Base-by-base conservation (phyloP, 495 filamentous ascomycete species). In the Lophiostoma macrostomum region DNA sequence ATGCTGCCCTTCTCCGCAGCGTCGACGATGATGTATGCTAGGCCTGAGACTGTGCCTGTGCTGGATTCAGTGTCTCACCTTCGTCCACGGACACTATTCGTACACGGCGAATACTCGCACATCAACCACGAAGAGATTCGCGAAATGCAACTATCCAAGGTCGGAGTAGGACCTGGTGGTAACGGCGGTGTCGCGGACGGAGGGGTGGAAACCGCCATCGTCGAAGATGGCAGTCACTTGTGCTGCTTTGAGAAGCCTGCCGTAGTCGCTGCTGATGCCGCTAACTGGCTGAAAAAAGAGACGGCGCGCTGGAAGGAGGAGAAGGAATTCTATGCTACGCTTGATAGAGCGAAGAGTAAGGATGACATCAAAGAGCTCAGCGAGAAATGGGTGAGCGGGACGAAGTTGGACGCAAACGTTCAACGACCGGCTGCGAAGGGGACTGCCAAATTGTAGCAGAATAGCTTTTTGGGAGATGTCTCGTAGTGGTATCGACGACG, bases 71-170 rank as follows among this genome's bases (percentile, higher is more conserved):
- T 97, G 4, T 80, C 82, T 0, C 64, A 75, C 51, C 70, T 97
- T 29, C 78, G 85, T 1, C 88, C 90, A 0, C 82, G 80, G 16
- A 82, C 85, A 16, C 71, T 95, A 16, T 96, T 87, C 69, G 72
- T 96, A 39, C 88, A 90, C 65, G 91, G 81, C 24, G 80, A 70
- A 6, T 71, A 75, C 31, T 86, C 81, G 11, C 66, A 79, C 3
- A 74, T 95, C 61, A 85, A 79, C 14, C 11, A n/a, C 27, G 35
- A 43, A 18, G 30, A 53, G 29, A 13, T 34, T 12, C 30, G 39
- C 14, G 8, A 40, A 19, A 5, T 38, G 14, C 47, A 37, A 13
- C 11, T 44, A 2, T 35, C 22, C 13, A 35, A 5, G 2, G 87
- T 85, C 7, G 86, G 86, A 3, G 62, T 69, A 0, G 85, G 82